Evolutionary conservation across 305 asterid genomes (phyloP).

Genomic region (Fraxinus sp.): DNA sequence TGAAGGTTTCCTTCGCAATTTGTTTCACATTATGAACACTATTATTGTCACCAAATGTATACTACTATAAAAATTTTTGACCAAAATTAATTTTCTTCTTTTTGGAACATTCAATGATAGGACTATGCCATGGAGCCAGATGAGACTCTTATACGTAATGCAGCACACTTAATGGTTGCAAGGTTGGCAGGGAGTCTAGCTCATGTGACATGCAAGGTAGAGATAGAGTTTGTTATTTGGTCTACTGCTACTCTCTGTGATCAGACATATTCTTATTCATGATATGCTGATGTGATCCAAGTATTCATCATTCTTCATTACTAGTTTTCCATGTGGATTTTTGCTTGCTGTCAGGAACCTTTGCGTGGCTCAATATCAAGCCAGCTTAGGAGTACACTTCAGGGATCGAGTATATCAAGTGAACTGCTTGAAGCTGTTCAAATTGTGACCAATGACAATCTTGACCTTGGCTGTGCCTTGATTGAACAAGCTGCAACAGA

Average conservation of each 20-base stretch:
- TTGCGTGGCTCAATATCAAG: conserved; percentile 80
- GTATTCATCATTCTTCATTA: background rate
- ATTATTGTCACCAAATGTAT: background rate
- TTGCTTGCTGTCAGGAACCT: conserved; percentile 62
- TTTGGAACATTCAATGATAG: conserved; percentile 31
- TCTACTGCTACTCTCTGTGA: background rate
- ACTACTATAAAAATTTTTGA: background rate
- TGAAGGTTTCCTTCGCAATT: conserved; percentile 51
- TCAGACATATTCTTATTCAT: background rate
- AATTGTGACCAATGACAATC: conserved; percentile 91
- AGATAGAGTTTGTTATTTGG: background rate
- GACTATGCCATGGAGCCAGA: conserved; percentile 98
- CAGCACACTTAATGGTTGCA: conserved; percentile 99
- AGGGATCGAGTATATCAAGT: conserved; percentile 50
- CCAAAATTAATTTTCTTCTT: background rate
- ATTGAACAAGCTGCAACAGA: conserved; percentile 99
- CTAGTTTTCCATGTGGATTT: conserved; percentile 13
- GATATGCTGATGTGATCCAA: background rate
- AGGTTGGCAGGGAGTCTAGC: conserved; percentile 98
- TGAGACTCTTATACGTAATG: conserved; percentile 87
- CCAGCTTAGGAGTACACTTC: conserved; percentile 84
- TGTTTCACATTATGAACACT: background rate
- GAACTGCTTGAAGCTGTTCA: conserved; percentile 86
- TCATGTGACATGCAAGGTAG: conserved; percentile 99
- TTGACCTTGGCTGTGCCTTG: conserved; percentile 96